Percentiles rank a stretch among this genome's conserved stretches.
These are phyloP conservation scores for Selaginella moellendorffii DNA, from an alignment of 75 land plant genomes.

Conservation along the genomic window DNA sequence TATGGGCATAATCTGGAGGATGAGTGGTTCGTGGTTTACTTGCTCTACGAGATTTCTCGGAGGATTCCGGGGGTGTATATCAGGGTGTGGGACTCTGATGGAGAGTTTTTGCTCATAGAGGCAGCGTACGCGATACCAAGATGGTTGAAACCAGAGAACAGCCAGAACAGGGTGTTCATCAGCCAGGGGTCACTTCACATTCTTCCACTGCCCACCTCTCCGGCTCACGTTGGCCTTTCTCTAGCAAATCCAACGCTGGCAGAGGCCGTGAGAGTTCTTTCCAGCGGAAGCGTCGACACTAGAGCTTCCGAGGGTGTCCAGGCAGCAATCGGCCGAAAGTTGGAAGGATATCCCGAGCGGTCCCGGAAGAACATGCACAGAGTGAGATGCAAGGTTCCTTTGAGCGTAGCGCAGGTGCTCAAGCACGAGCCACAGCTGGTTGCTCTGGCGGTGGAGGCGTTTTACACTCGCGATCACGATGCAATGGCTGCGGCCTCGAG, in stretches of 20 bases:
- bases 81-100: conserved; percentile 73
- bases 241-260: conserved; percentile 17
- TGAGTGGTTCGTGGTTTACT: conserved; percentile 88
- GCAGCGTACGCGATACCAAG: conserved; percentile 77
- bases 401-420: conserved; percentile 60
- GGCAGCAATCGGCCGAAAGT: conserved; percentile 21
- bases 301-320: conserved; percentile 41
- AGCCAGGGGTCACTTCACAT: conserved; percentile 41
- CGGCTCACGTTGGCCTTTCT: conserved; percentile 11
- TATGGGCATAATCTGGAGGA: conserved; percentile 88
- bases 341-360: conserved; percentile 44
- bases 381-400: conserved; percentile 57
- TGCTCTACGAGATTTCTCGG: conserved; percentile 39
- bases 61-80: conserved; percentile 28
- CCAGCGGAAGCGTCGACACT: conserved; percentile 16
- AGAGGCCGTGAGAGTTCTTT: conserved; percentile 22
- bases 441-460: conserved; percentile 82
- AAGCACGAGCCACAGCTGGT: conserved; percentile 81
- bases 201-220: conserved; percentile 22
- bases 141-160: conserved; percentile 73
- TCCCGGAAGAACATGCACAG: conserved; percentile 51
- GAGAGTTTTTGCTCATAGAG: conserved; percentile 89
- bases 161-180: conserved; percentile 57
- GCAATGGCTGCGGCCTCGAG: conserved; percentile 67
- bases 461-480: conserved; percentile 83